A percentile compares a stretch with the other conserved stretches of the same genome.
Conservation (phyloP, 352 stramenopile genomes). For the Pythium rishiriense region DNA sequence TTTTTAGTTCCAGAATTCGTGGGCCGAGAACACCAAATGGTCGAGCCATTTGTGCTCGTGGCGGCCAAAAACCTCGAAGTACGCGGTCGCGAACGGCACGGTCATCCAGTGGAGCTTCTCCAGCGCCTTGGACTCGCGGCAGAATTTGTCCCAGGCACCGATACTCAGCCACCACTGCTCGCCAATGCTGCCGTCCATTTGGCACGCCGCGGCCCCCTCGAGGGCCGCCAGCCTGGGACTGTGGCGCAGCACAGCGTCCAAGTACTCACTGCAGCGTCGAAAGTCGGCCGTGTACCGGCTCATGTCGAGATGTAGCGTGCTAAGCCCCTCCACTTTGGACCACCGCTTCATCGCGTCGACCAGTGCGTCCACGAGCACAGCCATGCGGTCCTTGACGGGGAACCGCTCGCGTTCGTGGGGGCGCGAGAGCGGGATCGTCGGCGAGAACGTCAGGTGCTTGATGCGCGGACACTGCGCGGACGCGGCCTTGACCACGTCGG, state of each 20-base stretch:
- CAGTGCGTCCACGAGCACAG: not conserved
- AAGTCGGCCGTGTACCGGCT: not conserved
- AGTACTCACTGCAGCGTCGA: not conserved
- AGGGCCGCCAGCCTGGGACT: not conserved
- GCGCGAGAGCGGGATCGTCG: not conserved
- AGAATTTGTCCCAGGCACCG: not conserved
- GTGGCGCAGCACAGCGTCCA: not conserved
- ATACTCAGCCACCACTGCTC: conserved; percentile 1
- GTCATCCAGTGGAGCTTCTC: not conserved
- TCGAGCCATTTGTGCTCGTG: not conserved
- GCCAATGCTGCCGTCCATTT: not conserved
- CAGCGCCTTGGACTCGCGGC: not conserved
- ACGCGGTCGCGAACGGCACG: conserved; percentile 1
- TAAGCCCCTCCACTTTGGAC: not conserved
- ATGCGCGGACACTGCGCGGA: not conserved
- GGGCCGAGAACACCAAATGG: not conserved
- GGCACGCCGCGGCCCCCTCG: not conserved
- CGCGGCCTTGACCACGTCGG: not conserved
- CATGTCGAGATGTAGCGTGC: not conserved
- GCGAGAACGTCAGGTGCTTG: not conserved
- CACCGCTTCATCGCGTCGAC: not conserved
- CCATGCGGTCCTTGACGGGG: conserved; percentile 1
- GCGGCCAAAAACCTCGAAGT: conserved; percentile 1
- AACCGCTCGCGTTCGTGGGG: not conserved
- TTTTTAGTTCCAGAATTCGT: not conserved